These are phyloP conservation scores for Hypoxylon sp. DNA, from an alignment of 2,329 filamentous ascomycete species.

Conservation along the genomic window DNA sequence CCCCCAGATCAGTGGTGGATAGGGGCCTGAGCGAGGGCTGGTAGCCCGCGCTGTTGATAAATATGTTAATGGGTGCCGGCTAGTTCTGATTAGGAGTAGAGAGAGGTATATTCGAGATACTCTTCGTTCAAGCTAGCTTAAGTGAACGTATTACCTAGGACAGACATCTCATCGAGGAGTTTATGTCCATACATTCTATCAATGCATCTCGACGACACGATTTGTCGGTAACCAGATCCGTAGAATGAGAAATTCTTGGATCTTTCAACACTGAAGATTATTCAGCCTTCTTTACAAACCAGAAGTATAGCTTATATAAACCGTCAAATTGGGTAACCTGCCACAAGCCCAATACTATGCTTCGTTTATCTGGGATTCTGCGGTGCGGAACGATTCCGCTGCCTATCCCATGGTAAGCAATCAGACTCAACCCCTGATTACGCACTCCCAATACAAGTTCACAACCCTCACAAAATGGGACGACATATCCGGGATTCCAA, in stretches of 20 bases:
- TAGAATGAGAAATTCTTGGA: neutral
- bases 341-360: neutral
- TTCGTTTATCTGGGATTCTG: constrained; percentile 24
- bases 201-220: neutral
- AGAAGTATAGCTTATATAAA: too few species aligned
- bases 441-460: too few species aligned
- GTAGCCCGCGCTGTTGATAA: constrained; percentile 37
- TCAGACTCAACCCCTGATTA: constrained; percentile 13
- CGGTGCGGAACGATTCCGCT: constrained; percentile 27
- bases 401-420: constrained; percentile 18
- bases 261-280: neutral
- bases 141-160: neutral
- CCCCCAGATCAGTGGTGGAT: constrained; percentile 14
- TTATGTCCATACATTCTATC: neutral
- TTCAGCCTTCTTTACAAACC: too few species aligned
- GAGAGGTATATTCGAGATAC: too few species aligned
- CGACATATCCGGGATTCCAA: too few species aligned
- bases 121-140: too few species aligned
- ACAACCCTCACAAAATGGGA: too few species aligned
- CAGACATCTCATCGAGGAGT: neutral
- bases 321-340: neutral
- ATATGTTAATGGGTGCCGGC: too few species aligned
- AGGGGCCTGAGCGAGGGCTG: constrained; percentile 26
- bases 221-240: neutral
- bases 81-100: too few species aligned